Evolutionary conservation across 2,329 filamentous ascomycete species (phyloP).

Genomic region (Fusarium marasasianum): DNA sequence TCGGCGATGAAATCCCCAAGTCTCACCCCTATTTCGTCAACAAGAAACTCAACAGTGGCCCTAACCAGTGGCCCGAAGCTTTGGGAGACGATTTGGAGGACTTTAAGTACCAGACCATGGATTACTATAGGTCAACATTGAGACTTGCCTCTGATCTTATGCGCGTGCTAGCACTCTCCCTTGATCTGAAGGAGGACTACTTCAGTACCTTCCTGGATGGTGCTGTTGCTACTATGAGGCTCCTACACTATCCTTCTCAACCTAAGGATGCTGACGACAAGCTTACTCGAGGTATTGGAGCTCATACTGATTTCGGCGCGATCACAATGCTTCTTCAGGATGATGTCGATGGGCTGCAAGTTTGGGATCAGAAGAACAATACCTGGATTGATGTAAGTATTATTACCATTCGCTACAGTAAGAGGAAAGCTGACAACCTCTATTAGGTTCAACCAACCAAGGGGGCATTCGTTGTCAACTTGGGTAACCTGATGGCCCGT

Average conservation of each 20-base stretch:
- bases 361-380: constrained; percentile 55
- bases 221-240: not conserved
- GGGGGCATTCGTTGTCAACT: constrained; percentile 60
- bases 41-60: constrained; percentile 52
- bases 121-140: constrained; percentile 53
- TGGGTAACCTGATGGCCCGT: constrained; percentile 59
- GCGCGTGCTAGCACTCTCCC: constrained; percentile 50
- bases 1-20: constrained; percentile 52
- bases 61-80: constrained; percentile 55
- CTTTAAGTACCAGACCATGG: constrained; percentile 52
- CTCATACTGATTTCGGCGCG: constrained; percentile 66
- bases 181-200: not conserved
- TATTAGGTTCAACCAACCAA: not conserved
- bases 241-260: constrained; percentile 61
- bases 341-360: constrained; percentile 59
- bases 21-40: constrained; percentile 54
- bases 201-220: not conserved
- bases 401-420: no score
- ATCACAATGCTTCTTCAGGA: constrained; percentile 66
- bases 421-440: not conserved
- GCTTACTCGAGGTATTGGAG: constrained; percentile 53
- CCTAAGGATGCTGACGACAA: constrained; percentile 46
- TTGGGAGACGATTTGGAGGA: constrained; percentile 48
- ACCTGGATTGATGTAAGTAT: constrained; percentile 53
- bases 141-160: constrained; percentile 53